phyloP scores from a whole-genome alignment of 2,329 filamentous ascomycete genomes.

The Coleophoma eucalyptorum region DNA sequence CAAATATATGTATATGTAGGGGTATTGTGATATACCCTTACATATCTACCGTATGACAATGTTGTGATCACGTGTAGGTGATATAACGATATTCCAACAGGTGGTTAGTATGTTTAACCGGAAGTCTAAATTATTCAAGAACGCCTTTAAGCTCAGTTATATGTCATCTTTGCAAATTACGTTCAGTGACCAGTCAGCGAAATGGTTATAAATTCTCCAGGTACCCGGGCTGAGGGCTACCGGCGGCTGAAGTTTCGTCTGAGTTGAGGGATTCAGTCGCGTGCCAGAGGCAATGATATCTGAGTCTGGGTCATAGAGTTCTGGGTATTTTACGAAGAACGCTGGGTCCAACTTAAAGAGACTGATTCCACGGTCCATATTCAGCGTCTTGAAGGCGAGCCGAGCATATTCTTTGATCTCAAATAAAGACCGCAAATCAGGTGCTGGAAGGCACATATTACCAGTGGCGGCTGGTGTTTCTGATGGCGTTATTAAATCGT shows the following conservation, averaged over 20 bases:
- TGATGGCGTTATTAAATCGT: no score
- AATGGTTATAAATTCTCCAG: not conserved
- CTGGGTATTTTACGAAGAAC: not conserved
- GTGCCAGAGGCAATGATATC: not conserved
- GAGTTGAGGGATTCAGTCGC: not conserved
- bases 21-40: no score
- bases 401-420: not conserved
- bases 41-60: no score
- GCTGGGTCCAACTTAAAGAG: not conserved
- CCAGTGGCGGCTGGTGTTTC: not conserved
- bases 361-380: not conserved
- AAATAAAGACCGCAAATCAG: not conserved
- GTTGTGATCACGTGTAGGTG: no score
- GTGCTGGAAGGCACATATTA: not conserved
- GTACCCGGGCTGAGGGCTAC: not conserved
- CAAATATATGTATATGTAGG: no score
- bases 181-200: not conserved
- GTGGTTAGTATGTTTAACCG: no score
- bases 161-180: not conserved
- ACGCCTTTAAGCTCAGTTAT: no score
- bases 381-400: not conserved
- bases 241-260: not conserved
- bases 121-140: no score
- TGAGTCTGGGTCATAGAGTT: not conserved
- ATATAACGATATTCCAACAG: no score